Base-by-base conservation (phyloP, 306 rosid species). In the Lagenaria siceraria region DNA sequence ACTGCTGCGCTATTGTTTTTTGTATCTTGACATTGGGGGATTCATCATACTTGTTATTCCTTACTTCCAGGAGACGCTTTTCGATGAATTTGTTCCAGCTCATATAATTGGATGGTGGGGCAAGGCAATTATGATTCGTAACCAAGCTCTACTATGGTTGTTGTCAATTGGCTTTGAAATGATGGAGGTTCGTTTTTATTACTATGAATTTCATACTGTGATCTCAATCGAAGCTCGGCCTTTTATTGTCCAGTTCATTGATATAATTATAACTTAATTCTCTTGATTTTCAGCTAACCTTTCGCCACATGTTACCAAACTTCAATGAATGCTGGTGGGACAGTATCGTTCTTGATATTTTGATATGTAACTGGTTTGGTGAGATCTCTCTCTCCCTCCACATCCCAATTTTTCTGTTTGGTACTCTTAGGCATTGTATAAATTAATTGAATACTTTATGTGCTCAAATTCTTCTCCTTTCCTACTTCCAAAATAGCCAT, bases 261-360 rank as follows among this genome's bases (percentile, higher is more conserved):
- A 51, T 72, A 43, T 79, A 33, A 33, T 36, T 56, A 51, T 77
- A 54, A 53, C 79, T 48, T 48, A 77, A 75, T 52, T 59, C 25
- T 71, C 10, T 78, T 84, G 65, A 54, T 81, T 77, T 72, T 81
- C 96, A 96, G 99, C 82, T 85, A 77, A 96, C 99, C 76, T 96
- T 96, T 86, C 93, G 99, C 80, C 99, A 96, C 79, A 96, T 90
- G 98, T 84, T 96, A 65, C 98, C 98, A 2, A 96, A 96, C 84
- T 96, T 96, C 96, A 96, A 96, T 17, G 99, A 96, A 79, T 92
- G 98, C 88, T 96, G 99, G 99, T 92, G 99, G 99, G 99, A 96
- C 91, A 96, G 98, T 80, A 90, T 96, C 56, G 79, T 96, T 83
- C 97, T 96, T 78, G 99, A 96, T 85, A 89, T 96, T 86, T 80